Percentiles rank a stretch among this genome's conserved stretches.
phyloP scores from a whole-genome alignment of 2,329 filamentous ascomycete species.

The Aspergillus caelatus region DNA sequence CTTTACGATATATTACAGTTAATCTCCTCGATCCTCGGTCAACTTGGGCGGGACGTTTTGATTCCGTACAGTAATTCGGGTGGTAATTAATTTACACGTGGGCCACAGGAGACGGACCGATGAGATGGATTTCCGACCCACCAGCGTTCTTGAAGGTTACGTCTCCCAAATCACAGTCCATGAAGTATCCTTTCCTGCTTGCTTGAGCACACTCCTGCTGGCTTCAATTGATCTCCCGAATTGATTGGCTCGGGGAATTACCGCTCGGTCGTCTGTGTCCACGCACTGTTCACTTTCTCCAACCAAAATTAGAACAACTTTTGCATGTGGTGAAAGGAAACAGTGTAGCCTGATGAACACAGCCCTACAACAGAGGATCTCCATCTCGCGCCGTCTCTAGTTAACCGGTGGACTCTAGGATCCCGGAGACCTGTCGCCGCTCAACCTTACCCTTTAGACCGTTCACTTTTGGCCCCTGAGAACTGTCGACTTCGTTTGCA shows the following conservation, averaged over 20 bases:
- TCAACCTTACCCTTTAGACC: not conserved
- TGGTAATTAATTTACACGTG: conserved; percentile 18
- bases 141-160: conserved; percentile 12
- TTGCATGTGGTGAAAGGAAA: conserved; percentile 19
- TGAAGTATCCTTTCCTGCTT: conserved; percentile 4
- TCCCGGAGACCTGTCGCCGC: not conserved
- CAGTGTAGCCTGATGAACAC: conserved; percentile 34
- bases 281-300: not conserved
- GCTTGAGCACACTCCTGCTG: not conserved
- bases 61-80: not conserved
- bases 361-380: conserved; percentile 18
- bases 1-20: not conserved
- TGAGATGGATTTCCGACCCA: conserved; percentile 15
- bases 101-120: conserved; percentile 10
- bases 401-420: not conserved
- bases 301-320: conserved; percentile 13
- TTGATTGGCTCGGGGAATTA: conserved; percentile 1
- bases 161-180: conserved; percentile 9
- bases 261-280: not conserved
- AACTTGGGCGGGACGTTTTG: not conserved
- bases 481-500: not conserved
- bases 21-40: not conserved
- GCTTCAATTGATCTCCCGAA: not conserved
- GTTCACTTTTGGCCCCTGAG: conserved; percentile 4
- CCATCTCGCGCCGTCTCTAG: conserved; percentile 12